Percentiles rank a stretch among this genome's conserved stretches.
Evolutionary conservation across 805 yeast genomes (phyloP).

Genomic region (Yamadazyma endophytica): DNA sequence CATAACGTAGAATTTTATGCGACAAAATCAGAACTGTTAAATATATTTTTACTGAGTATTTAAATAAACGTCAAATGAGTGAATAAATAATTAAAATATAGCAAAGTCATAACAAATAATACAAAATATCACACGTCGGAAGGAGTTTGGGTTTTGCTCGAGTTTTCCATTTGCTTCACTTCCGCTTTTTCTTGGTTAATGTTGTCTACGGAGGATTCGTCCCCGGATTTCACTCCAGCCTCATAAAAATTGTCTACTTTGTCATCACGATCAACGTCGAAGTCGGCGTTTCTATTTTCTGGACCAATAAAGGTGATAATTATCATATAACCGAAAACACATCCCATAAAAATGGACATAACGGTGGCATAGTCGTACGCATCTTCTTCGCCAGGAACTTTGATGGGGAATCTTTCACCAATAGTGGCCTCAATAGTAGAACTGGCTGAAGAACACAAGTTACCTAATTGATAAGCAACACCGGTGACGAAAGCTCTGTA

Average conservation of each 20-base stretch:
- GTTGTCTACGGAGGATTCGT: slow-evolving; percentile 5
- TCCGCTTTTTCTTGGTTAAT: background rate
- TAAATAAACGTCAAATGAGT: no score
- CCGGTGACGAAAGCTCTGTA: slow-evolving; percentile 63
- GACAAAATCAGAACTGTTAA: background rate
- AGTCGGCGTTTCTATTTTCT: slow-evolving; percentile 38
- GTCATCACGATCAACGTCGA: slow-evolving; percentile 16
- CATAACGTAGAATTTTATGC: no score
- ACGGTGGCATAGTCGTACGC: slow-evolving; percentile 52
- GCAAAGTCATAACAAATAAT: no score
- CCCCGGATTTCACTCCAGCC: slow-evolving; percentile 7
- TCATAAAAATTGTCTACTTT: slow-evolving; percentile 5
- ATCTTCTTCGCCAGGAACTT: slow-evolving; percentile 16
- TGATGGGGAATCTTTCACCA: slow-evolving; percentile 47
- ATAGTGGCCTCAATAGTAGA: slow-evolving; percentile 66
- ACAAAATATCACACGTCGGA: no score
- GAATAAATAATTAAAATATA: no score
- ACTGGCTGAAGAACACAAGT: slow-evolving; percentile 61
- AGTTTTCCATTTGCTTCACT: slow-evolving; percentile 2
- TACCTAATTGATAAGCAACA: slow-evolving; percentile 64
- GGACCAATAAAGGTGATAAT: slow-evolving; percentile 55
- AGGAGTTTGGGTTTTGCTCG: no score
- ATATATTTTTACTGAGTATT: no score
- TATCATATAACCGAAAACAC: slow-evolving; percentile 53
- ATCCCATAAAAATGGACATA: slow-evolving; percentile 65